Evolutionary conservation across 441 rosid genomes (phyloP), one percentile per base, ranked within the genome.

Genomic region (Croton laevigatus): DNA sequence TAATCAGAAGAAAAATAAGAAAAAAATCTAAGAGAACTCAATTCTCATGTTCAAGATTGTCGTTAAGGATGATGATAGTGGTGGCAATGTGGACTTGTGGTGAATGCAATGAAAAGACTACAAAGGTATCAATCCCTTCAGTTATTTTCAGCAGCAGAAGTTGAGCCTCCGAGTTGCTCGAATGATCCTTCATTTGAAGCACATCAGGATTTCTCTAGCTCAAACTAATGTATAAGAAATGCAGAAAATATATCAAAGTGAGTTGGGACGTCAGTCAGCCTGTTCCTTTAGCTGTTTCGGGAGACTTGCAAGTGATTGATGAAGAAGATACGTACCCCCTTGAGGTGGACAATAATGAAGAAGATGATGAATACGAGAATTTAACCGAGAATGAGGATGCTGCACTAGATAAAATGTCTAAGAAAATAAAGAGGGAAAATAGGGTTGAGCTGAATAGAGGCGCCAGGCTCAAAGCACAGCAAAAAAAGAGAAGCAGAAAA

Each of bases 161-260:
- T 94, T 81, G 98, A 90, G 80, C 89, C 88, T 78, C 84, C 89
- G 20, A 97, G 97, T 49, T 94, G 98, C 69, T 94, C 98, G 7
- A 90, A 77, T 77, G 91, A 94, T 82, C 98, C 97, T 66, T 32
- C 89, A 42, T 66, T 75, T 73, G 96, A 89, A 58, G 87, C 90
- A 60, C 99, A 94, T 78, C 93, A 88, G 87, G 98, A 19, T 73
- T 62, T 77, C 89, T 12, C 78, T 91, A 82, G 97, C 97, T 52
- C 79, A 83, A 86, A 96, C 96, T 9, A 97, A 90, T 74, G 98
- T 97, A 23, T 91, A 83, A 72, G 97, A 94, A 83, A 85, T 91
- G 97, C 89, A 86, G 75, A 91, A 89, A 85, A 81, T 81, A 68
- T 90, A 88, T 80, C 78, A 82, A 74, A 70, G 42, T 66, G 97